Conservation (phyloP, 768 basidiomycete species). For the Suillus brevipes region DNA sequence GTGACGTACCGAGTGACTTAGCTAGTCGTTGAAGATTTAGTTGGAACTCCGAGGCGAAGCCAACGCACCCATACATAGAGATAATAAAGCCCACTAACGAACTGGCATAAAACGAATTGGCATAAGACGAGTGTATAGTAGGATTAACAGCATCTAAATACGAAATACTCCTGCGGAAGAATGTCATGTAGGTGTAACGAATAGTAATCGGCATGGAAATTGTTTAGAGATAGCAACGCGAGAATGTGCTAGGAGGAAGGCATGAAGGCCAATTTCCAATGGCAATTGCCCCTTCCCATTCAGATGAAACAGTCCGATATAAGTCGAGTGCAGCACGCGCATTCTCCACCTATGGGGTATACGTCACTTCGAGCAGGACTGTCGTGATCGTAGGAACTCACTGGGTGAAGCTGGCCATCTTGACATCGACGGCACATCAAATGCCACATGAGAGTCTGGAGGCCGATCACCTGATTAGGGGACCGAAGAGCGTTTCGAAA, state of each 20-base stretch:
- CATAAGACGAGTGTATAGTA: slow-evolving; percentile 7
- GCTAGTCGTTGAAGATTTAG: neutral
- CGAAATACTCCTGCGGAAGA: slow-evolving; percentile 4
- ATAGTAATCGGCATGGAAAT: slow-evolving; percentile 1
- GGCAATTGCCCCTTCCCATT: slow-evolving; percentile 67
- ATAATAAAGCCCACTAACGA: neutral
- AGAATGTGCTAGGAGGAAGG: slow-evolving; percentile 77
- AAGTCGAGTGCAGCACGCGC: slow-evolving; percentile 59
- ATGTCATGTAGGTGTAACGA: slow-evolving; percentile 3
- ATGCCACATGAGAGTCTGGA: slow-evolving; percentile 80
- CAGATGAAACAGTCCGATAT: slow-evolving; percentile 54
- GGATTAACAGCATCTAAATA: slow-evolving; percentile 6
- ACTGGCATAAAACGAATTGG: neutral
- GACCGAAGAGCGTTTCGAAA: slow-evolving; percentile 71
- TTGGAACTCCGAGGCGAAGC: slow-evolving; percentile 5
- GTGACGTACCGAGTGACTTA: slow-evolving; percentile 5
- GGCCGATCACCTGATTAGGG: slow-evolving; percentile 66
- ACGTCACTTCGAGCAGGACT: slow-evolving; percentile 15
- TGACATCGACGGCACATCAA: slow-evolving; percentile 79
- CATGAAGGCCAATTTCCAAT: slow-evolving; percentile 71
- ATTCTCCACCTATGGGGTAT: slow-evolving; percentile 63
- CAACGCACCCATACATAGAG: slow-evolving; percentile 4
- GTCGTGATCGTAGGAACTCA: slow-evolving; percentile 38
- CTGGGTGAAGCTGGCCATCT: slow-evolving; percentile 70
- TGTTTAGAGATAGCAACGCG: slow-evolving; percentile 67